A percentile compares a stretch with the other conserved stretches of the same genome.
phyloP scores from a whole-genome alignment of 768 basidiomycete genomes.

The Naematelia aurantialba region DNA sequence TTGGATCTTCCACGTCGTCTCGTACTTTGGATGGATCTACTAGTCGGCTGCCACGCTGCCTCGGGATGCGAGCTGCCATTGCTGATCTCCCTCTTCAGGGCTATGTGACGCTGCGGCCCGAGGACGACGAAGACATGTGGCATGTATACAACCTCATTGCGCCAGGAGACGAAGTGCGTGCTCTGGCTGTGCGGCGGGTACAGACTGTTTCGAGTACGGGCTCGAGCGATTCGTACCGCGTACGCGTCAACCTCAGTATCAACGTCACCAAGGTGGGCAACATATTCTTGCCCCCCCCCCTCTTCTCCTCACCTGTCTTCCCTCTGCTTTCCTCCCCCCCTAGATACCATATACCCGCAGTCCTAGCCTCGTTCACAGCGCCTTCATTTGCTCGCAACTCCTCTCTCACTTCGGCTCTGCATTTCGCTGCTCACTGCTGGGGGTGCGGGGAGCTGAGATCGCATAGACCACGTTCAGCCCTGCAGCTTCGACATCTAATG shows the following conservation, averaged over 20 bases:
- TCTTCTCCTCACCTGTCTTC: background rate
- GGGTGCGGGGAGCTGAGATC: background rate
- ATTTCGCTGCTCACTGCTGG: background rate
- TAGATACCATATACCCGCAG: background rate
- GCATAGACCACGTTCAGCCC: slow-evolving; percentile 63
- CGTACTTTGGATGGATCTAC: background rate
- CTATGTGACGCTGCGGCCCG: slow-evolving; percentile 86
- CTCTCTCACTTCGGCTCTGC: background rate
- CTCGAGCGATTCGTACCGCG: slow-evolving; percentile 84
- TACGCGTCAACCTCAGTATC: slow-evolving; percentile 79
- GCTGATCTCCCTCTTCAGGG: slow-evolving; percentile 58
- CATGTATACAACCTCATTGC: slow-evolving; percentile 97
- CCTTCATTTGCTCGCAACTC: no score
- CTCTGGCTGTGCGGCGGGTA: slow-evolving; percentile 82
- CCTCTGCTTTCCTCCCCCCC: background rate
- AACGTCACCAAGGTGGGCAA: slow-evolving; percentile 69
- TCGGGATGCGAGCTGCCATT: background rate
- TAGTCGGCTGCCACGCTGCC: background rate
- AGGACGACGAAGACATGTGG: slow-evolving; percentile 99
- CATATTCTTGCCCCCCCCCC: background rate
- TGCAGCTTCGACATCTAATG: slow-evolving; percentile 54
- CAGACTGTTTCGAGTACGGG: slow-evolving; percentile 88
- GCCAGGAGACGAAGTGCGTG: slow-evolving; percentile 74
- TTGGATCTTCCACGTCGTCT: no score
- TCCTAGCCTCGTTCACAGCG: no score